Percentiles rank a stretch among this genome's conserved stretches.
phyloP scores from a whole-genome alignment of 331 rosid species.

The Saraca asoca region DNA sequence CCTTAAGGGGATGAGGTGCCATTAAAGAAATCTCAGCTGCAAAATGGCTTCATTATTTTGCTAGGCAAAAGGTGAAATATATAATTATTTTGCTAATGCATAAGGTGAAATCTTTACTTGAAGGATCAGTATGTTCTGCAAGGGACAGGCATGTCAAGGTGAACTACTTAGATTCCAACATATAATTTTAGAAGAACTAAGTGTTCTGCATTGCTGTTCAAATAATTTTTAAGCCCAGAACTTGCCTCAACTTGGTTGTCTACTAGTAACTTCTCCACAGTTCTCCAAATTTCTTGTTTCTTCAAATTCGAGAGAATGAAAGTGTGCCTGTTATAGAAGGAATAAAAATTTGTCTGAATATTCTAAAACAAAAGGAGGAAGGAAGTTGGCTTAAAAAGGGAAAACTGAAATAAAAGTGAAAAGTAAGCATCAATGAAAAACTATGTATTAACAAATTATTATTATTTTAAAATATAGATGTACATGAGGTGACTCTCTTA shows the following conservation, averaged over 20 bases:
- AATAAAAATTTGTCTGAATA: conserved; percentile 21
- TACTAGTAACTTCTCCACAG: conserved; percentile 82
- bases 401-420: conserved; percentile 17
- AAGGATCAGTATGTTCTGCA: conserved; percentile 9
- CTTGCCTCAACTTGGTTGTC: conserved; percentile 99
- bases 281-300: conserved; percentile 84
- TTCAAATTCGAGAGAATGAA: conserved; percentile 67
- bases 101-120: conserved; percentile 12
- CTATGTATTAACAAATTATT: conserved; percentile 2
- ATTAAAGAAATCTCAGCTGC: neutral
- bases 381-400: conserved; percentile 9
- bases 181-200: conserved; percentile 6
- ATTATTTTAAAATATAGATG: conserved; percentile 23
- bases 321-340: conserved; percentile 75
- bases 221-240: conserved; percentile 28
- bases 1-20: conserved; percentile 7
- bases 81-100: neutral
- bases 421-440: conserved; percentile 21
- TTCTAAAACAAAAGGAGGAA: conserved; percentile 1
- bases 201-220: conserved; percentile 14
- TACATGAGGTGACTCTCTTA: conserved; percentile 24
- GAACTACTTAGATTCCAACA: conserved; percentile 12
- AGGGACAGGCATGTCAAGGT: conserved; percentile 11
- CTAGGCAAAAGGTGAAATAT: neutral
- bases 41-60: neutral